Evolutionary conservation across 176 grass and related monocot genomes (phyloP).

Genomic region (Poa annua): DNA sequence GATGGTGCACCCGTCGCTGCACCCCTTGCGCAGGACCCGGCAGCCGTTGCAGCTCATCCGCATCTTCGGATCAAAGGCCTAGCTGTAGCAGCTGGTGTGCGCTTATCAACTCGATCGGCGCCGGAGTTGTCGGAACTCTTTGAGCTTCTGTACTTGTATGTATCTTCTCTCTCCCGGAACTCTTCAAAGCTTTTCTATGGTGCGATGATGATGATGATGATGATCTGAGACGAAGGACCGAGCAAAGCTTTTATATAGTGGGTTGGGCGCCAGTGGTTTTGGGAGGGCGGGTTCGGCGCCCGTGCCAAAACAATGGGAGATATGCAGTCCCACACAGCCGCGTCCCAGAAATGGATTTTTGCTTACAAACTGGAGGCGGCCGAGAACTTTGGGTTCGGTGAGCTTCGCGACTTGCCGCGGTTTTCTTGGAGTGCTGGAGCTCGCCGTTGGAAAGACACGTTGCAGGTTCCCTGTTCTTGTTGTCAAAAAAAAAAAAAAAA

Average conservation of each 20-base stretch:
- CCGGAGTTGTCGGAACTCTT: constrained; percentile 10
- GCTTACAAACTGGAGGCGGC: not conserved
- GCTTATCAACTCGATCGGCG: constrained; percentile 26
- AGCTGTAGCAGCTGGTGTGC: not conserved
- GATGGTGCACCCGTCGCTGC: constrained; percentile 64
- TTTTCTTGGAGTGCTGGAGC: not conserved
- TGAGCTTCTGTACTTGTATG: not conserved
- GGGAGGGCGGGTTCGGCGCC: constrained; percentile 44
- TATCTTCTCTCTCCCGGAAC: not conserved
- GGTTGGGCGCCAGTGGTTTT: constrained; percentile 47
- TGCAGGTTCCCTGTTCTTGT: not conserved
- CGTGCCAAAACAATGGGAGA: constrained; percentile 7
- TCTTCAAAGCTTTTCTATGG: not conserved
- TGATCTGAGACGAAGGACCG: not conserved
- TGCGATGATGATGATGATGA: not conserved
- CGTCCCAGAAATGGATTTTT: constrained; percentile 19
- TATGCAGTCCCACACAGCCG: constrained; percentile 15
- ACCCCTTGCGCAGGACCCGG: constrained; percentile 71
- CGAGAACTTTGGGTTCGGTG: not conserved
- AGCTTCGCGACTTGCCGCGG: not conserved
- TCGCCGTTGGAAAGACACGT: not conserved
- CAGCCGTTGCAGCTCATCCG: constrained; percentile 78
- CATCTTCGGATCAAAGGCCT: constrained; percentile 27
- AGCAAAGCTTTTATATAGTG: constrained; percentile 17
- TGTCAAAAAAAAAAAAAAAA: too few species aligned